Evolutionary conservation across 495 filamentous ascomycete species (phyloP).

Genomic region (Parmelia sp.): DNA sequence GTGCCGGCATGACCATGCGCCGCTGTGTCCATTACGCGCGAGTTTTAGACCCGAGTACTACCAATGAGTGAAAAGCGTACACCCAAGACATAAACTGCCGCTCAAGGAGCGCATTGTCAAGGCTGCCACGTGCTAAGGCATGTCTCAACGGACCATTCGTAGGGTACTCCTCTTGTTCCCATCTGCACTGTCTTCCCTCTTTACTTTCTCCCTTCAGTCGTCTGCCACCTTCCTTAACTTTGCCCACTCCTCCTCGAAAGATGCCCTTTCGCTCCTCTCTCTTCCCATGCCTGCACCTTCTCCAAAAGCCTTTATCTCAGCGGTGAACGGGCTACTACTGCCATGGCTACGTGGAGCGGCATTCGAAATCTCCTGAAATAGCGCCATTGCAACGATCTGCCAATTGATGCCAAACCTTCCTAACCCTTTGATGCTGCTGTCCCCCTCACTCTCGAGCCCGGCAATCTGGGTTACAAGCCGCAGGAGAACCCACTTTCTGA

Average conservation of each 20-base stretch:
- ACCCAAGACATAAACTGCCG: not conserved
- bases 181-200: not conserved
- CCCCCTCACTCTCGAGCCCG: conserved; percentile 8
- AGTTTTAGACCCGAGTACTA: too few species aligned
- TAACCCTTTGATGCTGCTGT: conserved; percentile 1
- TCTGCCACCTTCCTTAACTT: conserved; percentile 28
- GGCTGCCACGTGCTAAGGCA: not conserved
- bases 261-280: not conserved
- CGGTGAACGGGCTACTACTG: conserved; percentile 43
- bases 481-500: conserved; percentile 40
- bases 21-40: too few species aligned
- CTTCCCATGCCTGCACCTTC: conserved; percentile 17
- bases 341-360: conserved; percentile 46
- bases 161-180: not conserved
- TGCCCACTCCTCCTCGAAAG: conserved; percentile 21
- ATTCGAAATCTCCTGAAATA: conserved; percentile 7
- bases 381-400: not conserved
- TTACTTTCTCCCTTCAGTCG: not conserved
- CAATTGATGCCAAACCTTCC: conserved; percentile 15
- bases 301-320: conserved; percentile 30
- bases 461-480: conserved; percentile 35
- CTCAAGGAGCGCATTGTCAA: not conserved
- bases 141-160: not conserved
- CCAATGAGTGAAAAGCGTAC: too few species aligned
- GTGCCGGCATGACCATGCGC: not conserved